A percentile compares a stretch with the other conserved stretches of the same genome.
Evolutionary conservation across 2,329 filamentous ascomycete species (phyloP).

Genomic region (Fusarium coffeatum): DNA sequence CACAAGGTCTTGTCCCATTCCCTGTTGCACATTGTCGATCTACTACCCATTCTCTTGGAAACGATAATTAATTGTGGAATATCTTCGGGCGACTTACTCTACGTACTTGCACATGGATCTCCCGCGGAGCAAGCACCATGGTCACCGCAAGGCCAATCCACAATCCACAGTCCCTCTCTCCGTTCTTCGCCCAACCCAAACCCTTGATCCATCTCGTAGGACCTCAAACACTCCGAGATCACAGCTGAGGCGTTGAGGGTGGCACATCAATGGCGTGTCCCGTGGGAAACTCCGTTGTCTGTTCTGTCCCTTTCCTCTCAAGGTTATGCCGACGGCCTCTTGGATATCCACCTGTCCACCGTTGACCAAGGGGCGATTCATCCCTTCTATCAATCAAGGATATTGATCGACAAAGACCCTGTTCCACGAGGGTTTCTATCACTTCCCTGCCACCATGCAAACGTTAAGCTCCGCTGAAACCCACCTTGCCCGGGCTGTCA

Average conservation of each 20-base stretch:
- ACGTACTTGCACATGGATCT: constrained; percentile 13
- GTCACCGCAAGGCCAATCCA: constrained; percentile 20
- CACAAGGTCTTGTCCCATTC: constrained; percentile 38
- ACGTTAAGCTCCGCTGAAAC: constrained; percentile 27
- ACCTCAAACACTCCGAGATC: constrained; percentile 33
- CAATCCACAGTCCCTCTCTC: constrained; percentile 11
- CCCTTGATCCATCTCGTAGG: constrained; percentile 35
- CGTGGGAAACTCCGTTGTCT: constrained; percentile 20
- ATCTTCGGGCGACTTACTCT: background rate
- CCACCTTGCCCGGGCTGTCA: constrained; percentile 17
- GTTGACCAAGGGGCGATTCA: constrained; percentile 24
- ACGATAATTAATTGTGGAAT: constrained; percentile 9
- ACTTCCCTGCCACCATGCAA: constrained; percentile 26
- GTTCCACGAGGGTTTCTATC: constrained; percentile 35
- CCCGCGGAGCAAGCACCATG: constrained; percentile 10
- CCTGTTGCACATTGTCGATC: constrained; percentile 45
- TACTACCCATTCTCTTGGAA: constrained; percentile 43
- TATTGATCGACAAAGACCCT: constrained; percentile 38
- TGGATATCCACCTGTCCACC: constrained; percentile 22
- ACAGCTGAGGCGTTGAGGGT: constrained; percentile 23
- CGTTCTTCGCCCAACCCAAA: constrained; percentile 18
- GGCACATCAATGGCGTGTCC: constrained; percentile 21
- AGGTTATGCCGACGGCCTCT: constrained; percentile 30
- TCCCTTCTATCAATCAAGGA: constrained; percentile 33
- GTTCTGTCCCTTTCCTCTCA: constrained; percentile 22